phyloP scores from a whole-genome alignment of 1,284 basidiomycete genomes.

The Meira nashicola region DNA sequence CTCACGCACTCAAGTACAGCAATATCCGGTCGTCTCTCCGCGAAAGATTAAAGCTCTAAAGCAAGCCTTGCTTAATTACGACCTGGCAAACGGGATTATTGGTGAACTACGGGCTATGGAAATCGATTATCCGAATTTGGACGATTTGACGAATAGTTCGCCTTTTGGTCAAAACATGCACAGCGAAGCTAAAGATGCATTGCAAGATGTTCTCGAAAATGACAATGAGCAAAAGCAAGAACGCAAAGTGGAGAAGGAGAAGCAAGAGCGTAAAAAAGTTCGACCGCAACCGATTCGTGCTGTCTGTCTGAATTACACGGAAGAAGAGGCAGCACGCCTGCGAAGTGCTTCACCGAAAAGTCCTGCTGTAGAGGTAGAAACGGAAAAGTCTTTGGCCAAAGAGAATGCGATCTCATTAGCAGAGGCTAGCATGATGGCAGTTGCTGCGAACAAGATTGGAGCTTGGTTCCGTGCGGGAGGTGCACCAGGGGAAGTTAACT shows the following conservation, averaged over 20 bases:
- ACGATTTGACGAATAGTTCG: background rate
- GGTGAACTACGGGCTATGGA: constrained; percentile 36
- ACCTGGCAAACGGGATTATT: constrained; percentile 41
- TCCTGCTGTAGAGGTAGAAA: background rate
- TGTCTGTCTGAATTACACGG: constrained; percentile 34
- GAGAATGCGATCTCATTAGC: background rate
- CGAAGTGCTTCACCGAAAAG: constrained; percentile 14
- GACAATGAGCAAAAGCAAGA: too few relatives aligned
- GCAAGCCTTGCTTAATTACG: constrained; percentile 32
- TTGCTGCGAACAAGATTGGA: background rate
- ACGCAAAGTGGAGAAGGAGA: background rate
- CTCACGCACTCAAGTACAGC: constrained; percentile 11
- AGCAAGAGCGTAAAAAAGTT: background rate
- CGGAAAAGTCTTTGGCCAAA: background rate
- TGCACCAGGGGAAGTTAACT: background rate
- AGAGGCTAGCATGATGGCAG: background rate
- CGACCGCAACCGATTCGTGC: constrained; percentile 19
- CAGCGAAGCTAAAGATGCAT: background rate
- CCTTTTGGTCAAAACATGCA: too few relatives aligned
- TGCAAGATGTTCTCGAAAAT: background rate
- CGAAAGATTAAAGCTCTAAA: constrained; percentile 37
- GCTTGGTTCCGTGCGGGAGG: background rate
- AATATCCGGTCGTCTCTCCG: constrained; percentile 20
- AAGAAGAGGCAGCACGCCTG: constrained; percentile 23
- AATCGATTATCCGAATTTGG: constrained; percentile 5